Evolutionary conservation across 2,329 filamentous ascomycete species (phyloP).

Genomic region (Stemphylium lycopersici): DNA sequence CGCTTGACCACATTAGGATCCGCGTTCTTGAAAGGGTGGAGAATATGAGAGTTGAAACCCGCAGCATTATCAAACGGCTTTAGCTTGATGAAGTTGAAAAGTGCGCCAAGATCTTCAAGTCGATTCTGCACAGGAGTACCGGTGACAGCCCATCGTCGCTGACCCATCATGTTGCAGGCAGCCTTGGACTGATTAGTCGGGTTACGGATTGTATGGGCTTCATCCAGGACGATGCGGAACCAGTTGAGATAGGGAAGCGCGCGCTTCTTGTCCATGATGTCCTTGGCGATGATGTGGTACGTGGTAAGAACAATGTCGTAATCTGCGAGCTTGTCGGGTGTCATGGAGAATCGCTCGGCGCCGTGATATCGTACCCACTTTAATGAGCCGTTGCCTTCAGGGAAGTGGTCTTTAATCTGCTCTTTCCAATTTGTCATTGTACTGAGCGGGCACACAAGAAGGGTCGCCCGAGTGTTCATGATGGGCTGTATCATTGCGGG

Average conservation of each 20-base stretch:
- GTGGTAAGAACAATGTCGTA: slow-evolving; percentile 91
- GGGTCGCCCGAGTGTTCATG: slow-evolving; percentile 76
- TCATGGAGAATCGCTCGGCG: slow-evolving; percentile 68
- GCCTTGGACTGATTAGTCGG: slow-evolving; percentile 84
- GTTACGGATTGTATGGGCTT: slow-evolving; percentile 93
- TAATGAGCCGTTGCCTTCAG: slow-evolving; percentile 60
- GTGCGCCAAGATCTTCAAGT: slow-evolving; percentile 80
- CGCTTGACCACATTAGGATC: slow-evolving; percentile 84
- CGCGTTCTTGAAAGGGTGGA: slow-evolving; percentile 83
- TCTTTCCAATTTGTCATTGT: slow-evolving; percentile 94
- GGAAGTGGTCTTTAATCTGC: slow-evolving; percentile 84
- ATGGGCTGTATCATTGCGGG: slow-evolving; percentile 31
- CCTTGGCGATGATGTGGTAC: slow-evolving; percentile 84
- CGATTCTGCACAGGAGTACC: slow-evolving; percentile 95
- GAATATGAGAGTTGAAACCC: slow-evolving; percentile 79
- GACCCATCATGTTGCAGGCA: slow-evolving; percentile 77
- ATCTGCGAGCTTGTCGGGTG: slow-evolving; percentile 66
- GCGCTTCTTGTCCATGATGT: slow-evolving; percentile 65
- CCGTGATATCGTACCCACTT: slow-evolving; percentile 89
- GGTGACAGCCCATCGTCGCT: slow-evolving; percentile 94
- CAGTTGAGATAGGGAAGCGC: slow-evolving; percentile 82
- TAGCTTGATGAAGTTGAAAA: slow-evolving; percentile 84
- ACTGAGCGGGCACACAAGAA: slow-evolving; percentile 87
- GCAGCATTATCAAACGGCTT: slow-evolving; percentile 81
- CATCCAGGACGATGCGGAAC: slow-evolving; percentile 93